A percentile compares a stretch with the other conserved stretches of the same genome.
These are phyloP conservation scores for Pythium monospermum DNA, from an alignment of 352 stramenopile genomes.

Conservation along the genomic window DNA sequence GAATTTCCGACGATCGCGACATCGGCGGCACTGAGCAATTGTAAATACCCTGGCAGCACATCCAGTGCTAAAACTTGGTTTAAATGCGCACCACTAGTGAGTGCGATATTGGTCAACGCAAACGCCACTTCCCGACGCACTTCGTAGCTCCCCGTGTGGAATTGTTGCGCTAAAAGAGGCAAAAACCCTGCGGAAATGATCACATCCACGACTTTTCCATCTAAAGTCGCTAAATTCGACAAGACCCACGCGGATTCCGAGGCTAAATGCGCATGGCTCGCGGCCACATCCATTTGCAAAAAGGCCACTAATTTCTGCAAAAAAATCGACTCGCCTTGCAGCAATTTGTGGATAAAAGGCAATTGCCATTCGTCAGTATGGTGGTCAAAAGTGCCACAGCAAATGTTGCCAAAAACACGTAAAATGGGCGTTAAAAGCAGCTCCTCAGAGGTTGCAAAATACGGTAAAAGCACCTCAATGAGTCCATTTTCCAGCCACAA, in stretches of 20 bases:
- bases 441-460: conserved; percentile 57
- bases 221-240: conserved; percentile 67
- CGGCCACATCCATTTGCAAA: conserved; percentile 33
- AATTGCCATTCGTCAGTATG: conserved; percentile 73
- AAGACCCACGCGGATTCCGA: conserved; percentile 70
- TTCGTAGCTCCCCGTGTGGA: conserved; percentile 58
- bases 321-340: conserved; percentile 44
- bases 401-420: conserved; percentile 79
- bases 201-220: conserved; percentile 46
- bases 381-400: conserved; percentile 57
- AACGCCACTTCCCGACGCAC: conserved; percentile 73
- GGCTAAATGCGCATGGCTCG: conserved; percentile 33
- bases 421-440: conserved; percentile 67
- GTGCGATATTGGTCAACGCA: conserved; percentile 63
- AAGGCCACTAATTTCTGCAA: conserved; percentile 56
- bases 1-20: conserved; percentile 72
- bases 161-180: conserved; percentile 47
- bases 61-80: conserved; percentile 51
- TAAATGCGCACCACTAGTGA: conserved; percentile 47
- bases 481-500: conserved; percentile 57
- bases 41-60: conserved; percentile 50
- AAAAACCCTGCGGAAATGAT: conserved; percentile 50
- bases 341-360: conserved; percentile 43
- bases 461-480: conserved; percentile 46
- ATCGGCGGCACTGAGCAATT: conserved; percentile 53